Conservation (phyloP, 768 basidiomycete genomes). For the Kwoniella dejecticola region DNA sequence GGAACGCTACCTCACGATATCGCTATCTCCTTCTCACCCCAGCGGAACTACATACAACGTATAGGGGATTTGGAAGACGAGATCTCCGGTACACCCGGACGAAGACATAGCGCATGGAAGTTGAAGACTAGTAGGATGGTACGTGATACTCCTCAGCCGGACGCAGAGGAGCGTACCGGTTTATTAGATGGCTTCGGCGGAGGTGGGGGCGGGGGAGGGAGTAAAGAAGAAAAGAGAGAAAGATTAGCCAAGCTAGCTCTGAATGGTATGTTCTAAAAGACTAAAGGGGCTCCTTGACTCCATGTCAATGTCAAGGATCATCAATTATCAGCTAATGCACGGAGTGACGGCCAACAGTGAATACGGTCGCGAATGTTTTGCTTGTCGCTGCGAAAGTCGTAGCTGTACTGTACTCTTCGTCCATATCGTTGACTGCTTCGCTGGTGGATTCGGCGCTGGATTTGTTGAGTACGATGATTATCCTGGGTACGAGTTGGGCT, state of each 20-base stretch:
- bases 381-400: constrained; percentile 56
- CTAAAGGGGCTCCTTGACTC: background rate
- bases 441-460: constrained; percentile 58
- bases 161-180: constrained; percentile 27
- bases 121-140: constrained; percentile 5
- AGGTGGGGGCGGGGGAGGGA: constrained; percentile 4
- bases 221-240: constrained; percentile 46
- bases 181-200: constrained; percentile 17
- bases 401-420: constrained; percentile 57
- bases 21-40: constrained; percentile 38
- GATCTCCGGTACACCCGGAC: background rate
- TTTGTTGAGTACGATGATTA: constrained; percentile 57
- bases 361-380: constrained; percentile 54
- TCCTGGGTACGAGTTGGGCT: constrained; percentile 54
- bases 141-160: background rate
- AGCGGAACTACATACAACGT: constrained; percentile 11
- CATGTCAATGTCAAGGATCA: no score
- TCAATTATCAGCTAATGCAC: no score
- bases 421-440: constrained; percentile 57
- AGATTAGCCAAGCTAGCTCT: constrained; percentile 44
- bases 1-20: constrained; percentile 48
- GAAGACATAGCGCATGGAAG: constrained; percentile 19
- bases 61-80: constrained; percentile 14
- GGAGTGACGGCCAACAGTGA: constrained; percentile 31
- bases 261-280: constrained; percentile 51